A percentile compares a stretch with the other conserved stretches of the same genome.
Evolutionary conservation across 78 protist species (phyloP).

Genomic region (Mastigamoeba balamuthi): DNA sequence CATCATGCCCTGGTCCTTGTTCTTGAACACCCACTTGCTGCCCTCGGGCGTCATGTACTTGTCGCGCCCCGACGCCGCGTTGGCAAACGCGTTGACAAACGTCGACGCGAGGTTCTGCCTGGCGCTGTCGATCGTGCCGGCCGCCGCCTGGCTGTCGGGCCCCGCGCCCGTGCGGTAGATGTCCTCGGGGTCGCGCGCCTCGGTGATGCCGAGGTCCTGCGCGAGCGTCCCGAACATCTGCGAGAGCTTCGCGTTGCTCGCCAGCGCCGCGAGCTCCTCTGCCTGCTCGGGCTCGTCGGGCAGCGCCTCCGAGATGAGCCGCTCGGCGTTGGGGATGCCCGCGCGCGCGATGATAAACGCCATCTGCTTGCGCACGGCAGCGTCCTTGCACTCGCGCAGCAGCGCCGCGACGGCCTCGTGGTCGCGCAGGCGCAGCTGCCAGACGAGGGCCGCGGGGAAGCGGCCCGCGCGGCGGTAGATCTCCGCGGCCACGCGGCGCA

Average conservation of each 20-base stretch:
- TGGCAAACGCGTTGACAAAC: conserved; percentile 93
- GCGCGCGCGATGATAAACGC: conserved; percentile 68
- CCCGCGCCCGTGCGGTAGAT: conserved; percentile 79
- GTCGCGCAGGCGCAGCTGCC: no score
- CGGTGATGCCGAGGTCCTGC: conserved; percentile 85
- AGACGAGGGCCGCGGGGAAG: no score
- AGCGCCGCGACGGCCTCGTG: no score
- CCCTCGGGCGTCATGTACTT: conserved; percentile 75
- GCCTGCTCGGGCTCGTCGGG: conserved; percentile 10
- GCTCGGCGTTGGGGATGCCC: conserved; percentile 16
- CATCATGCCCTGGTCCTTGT: conserved; percentile 88
- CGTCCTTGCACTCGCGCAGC: no score
- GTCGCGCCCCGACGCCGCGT: conserved; percentile 85
- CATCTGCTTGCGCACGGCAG: no score
- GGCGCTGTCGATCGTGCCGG: conserved; percentile 64
- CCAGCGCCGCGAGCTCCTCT: conserved; percentile 25
- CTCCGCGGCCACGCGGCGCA: conserved; percentile 26
- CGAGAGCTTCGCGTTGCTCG: conserved; percentile 57
- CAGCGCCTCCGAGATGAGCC: conserved; percentile 6
- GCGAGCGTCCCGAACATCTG: conserved; percentile 71
- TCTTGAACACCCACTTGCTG: conserved; percentile 75
- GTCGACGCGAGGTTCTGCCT: conserved; percentile 82
- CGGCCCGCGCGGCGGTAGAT: conserved; percentile 15
- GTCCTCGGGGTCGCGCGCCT: conserved; percentile 94
- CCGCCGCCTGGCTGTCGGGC: background rate